Conservation (phyloP, 805 yeast genomes). For the Lipomyces lipofer region DNA sequence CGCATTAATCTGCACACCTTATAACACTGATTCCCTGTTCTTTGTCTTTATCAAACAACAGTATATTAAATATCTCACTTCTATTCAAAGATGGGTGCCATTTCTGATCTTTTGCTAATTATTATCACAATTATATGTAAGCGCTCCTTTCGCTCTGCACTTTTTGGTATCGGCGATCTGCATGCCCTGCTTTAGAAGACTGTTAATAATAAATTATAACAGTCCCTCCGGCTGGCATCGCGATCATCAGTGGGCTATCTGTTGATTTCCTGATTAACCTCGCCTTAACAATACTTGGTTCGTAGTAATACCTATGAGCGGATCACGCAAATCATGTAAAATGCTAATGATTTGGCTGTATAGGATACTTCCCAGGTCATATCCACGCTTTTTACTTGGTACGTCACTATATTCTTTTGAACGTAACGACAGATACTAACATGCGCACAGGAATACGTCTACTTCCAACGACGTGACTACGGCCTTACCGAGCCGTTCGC, state of each 20-base stretch:
- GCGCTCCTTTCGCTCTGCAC: neutral
- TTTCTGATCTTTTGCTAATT: constrained; percentile 2
- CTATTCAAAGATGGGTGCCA: neutral
- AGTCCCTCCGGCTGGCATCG: constrained; percentile 32
- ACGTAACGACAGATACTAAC: neutral
- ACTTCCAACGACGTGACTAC: constrained; percentile 25
- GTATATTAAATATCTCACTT: no score
- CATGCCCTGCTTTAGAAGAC: neutral
- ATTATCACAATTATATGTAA: constrained; percentile 3
- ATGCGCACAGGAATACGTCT: constrained; percentile 19
- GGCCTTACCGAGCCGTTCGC: constrained; percentile 16
- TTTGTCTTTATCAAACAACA: no score
- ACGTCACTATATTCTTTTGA: neutral
- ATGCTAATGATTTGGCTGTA: neutral
- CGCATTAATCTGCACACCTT: no score
- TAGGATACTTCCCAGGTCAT: constrained; percentile 62
- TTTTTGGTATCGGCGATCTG: neutral
- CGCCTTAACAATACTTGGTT: constrained; percentile 51
- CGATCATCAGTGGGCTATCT: constrained; percentile 44
- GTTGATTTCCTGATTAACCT: constrained; percentile 55
- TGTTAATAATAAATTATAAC: neutral
- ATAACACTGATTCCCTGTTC: no score
- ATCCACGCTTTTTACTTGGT: constrained; percentile 29
- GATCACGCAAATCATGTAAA: neutral
- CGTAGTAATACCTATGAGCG: neutral